phyloP scores from a whole-genome alignment of 768 basidiomycete species.

The Leucocoprinus sp. region DNA sequence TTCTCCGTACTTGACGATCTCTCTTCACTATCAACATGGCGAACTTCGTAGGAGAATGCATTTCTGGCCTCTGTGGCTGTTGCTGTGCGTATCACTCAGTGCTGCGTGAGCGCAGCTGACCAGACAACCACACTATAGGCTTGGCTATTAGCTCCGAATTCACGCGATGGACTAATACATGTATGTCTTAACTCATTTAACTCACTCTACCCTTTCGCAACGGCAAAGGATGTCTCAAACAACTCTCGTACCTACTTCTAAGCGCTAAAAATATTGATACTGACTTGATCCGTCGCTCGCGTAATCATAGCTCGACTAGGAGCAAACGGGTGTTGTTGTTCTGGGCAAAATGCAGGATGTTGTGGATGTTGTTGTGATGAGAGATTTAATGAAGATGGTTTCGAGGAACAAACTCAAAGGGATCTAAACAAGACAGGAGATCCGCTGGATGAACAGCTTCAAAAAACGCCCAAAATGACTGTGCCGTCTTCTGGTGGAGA shows the following conservation, averaged over 20 bases:
- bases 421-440: constrained; percentile 32
- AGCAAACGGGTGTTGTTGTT: constrained; percentile 22
- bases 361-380: constrained; percentile 36
- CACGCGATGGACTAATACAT: constrained; percentile 21
- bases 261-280: not conserved
- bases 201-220: not conserved
- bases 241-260: not conserved
- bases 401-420: constrained; percentile 29
- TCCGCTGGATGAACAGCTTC: constrained; percentile 17
- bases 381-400: constrained; percentile 38
- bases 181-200: constrained; percentile 11
- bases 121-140: not conserved
- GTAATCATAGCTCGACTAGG: constrained; percentile 15
- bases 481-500: constrained; percentile 1
- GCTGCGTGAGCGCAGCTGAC: not conserved
- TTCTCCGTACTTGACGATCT: not conserved
- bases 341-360: constrained; percentile 27
- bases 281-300: not conserved
- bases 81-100: constrained; percentile 18
- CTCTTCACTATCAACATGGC: not conserved
- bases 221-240: not conserved
- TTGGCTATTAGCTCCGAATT: not conserved
- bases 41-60: constrained; percentile 5
- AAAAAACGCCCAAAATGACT: constrained; percentile 19
- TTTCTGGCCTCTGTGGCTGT: constrained; percentile 19